These are phyloP conservation scores for Globisporangium paroecandrum DNA, from an alignment of 352 stramenopile genomes.

Conservation along the genomic window DNA sequence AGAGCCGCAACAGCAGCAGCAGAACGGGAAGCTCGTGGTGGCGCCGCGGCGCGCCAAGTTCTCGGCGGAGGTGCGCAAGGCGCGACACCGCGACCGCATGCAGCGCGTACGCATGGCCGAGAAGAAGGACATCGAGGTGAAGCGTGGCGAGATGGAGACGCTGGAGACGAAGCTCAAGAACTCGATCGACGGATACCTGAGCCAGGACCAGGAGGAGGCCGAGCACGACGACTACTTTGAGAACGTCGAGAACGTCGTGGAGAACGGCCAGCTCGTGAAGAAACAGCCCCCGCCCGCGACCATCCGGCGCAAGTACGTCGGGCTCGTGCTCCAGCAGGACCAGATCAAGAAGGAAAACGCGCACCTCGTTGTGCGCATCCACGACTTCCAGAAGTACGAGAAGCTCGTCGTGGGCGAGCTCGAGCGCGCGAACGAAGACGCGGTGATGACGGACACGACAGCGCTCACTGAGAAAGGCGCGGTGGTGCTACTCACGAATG, in stretches of 20 bases:
- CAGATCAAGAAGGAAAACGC: slow-evolving; percentile 15
- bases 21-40: background rate
- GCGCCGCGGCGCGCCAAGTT: slow-evolving; percentile 8
- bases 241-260: background rate
- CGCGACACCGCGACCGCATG: slow-evolving; percentile 38
- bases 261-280: background rate
- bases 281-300: background rate
- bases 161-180: slow-evolving; percentile 27
- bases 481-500: background rate
- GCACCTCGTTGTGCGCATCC: slow-evolving; percentile 8
- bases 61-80: slow-evolving; percentile 24
- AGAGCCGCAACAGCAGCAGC: background rate
- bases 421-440: slow-evolving; percentile 4
- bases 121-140: slow-evolving; percentile 34
- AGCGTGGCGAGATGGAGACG: slow-evolving; percentile 30
- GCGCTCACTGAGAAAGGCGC: background rate
- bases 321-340: slow-evolving; percentile 17
- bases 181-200: slow-evolving; percentile 13
- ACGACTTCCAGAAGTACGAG: slow-evolving; percentile 14
- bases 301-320: slow-evolving; percentile 9
- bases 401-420: slow-evolving; percentile 11
- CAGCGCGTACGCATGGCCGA: slow-evolving; percentile 35
- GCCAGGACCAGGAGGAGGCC: slow-evolving; percentile 9
- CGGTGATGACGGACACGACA: background rate
- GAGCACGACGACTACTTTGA: slow-evolving; percentile 9